Conservation (phyloP, 345 rosid species). For the Dipteronia sinensis region DNA sequence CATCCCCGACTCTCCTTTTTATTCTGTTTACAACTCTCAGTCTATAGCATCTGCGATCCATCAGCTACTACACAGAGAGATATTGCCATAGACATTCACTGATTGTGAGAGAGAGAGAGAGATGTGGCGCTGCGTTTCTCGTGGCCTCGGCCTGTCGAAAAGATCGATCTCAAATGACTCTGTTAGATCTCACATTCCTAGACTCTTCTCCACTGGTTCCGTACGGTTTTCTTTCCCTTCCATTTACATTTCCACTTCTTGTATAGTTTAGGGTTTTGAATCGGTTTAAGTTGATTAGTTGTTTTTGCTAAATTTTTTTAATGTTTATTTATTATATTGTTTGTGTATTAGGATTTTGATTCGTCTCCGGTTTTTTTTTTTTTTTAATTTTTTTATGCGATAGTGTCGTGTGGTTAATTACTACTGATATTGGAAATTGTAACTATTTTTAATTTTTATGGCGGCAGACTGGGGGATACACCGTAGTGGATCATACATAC, state of each 20-base stretch:
- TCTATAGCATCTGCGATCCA: slow-evolving; percentile 3
- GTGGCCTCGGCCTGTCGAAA: slow-evolving; percentile 65
- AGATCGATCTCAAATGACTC: slow-evolving; percentile 48
- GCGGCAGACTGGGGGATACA: slow-evolving; percentile 59
- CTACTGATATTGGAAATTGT: slow-evolving; percentile 1
- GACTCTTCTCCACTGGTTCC: slow-evolving; percentile 71
- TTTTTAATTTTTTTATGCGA: neutral
- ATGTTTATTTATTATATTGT: neutral
- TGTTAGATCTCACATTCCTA: slow-evolving; percentile 65
- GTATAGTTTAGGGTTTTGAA: neutral
- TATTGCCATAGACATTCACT: too few species aligned
- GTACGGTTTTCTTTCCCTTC: slow-evolving; percentile 43
- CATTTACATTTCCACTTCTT: neutral
- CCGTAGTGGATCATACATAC: slow-evolving; percentile 90
- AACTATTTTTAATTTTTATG: slow-evolving; percentile 7
- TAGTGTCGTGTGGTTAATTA: neutral
- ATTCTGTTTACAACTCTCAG: neutral
- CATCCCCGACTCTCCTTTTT: neutral
- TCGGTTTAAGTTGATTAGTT: neutral
- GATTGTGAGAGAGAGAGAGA: slow-evolving; percentile 10
- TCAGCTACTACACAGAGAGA: neutral
- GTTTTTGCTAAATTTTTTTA: neutral
- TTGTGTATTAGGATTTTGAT: slow-evolving; percentile 12
- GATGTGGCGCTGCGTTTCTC: slow-evolving; percentile 99
- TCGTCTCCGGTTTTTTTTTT: neutral